Evolutionary conservation across 2,329 filamentous ascomycete species (phyloP), one percentile per base, ranked within the genome.

Genomic region (Xylariaceae sp.): DNA sequence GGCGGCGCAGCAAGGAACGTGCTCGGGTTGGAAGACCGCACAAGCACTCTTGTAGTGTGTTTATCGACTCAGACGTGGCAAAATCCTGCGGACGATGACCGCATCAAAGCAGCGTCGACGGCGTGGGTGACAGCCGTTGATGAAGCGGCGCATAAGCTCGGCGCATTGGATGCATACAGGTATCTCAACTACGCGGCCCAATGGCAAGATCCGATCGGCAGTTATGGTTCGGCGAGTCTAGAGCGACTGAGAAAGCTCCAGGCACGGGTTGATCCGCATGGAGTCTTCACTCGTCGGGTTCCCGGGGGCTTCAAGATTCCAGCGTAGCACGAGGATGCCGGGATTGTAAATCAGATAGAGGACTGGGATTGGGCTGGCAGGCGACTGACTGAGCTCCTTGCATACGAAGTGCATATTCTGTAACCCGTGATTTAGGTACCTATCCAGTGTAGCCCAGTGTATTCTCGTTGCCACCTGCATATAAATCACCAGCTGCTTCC

Each of bases 111-210:
- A 9, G 38, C 5, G 16, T 31, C 46, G 13, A n/a, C 14, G 33
- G 7, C 18, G 12, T 40, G 47, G 3, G 9, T 56, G 33, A 22
- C 31, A 5, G 36, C 10, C 11, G 31, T 53, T 19, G 40, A 47
- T 11, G 19, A 42, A n/a, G 45, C 14, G 1, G 46, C 50, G 5
- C 36, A 18, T 10, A 12, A 13, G 1, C 17, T 54, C 19, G 47
- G 17, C 14, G 44, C 38, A 1, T 44, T 40, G 13, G 54, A 56
- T 14, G 28, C 43, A 1, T 56, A 45, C 18, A 16, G 50, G 13
- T 54, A 51, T 33, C 42, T 50, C 1, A 56, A 56, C 13, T 56
- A 54, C 36, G 54, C 54, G 19, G 51, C 40, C 12, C 22, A 42
- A 7, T 50, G 42, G 34, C 51, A 56, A 22, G 42, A 51, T 10